These are phyloP conservation scores for Hypoxylon sp. DNA, from an alignment of 2,329 filamentous ascomycete genomes.

Conservation along the genomic window DNA sequence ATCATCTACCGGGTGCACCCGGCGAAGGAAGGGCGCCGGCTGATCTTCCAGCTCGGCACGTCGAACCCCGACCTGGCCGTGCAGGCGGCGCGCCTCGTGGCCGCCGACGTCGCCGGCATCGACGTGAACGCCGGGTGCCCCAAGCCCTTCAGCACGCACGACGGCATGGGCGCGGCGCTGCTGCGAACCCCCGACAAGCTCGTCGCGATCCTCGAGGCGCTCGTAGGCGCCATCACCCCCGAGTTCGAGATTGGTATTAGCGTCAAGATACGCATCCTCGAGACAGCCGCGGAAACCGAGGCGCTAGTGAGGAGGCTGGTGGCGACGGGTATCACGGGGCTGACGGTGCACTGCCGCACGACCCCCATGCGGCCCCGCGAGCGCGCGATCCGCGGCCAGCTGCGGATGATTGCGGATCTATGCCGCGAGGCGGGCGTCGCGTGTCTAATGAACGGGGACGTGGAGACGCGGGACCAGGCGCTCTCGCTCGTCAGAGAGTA, in stretches of 20 bases:
- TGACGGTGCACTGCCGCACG: slow-evolving; percentile 96
- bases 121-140: slow-evolving; percentile 99
- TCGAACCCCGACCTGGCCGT: slow-evolving; percentile 86
- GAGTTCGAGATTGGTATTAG: slow-evolving; percentile 91
- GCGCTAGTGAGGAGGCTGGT: slow-evolving; percentile 81
- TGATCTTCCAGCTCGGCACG: slow-evolving; percentile 95
- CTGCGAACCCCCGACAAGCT: slow-evolving; percentile 87
- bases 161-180: slow-evolving; percentile 95
- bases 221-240: slow-evolving; percentile 81
- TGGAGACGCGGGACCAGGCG: slow-evolving; percentile 79
- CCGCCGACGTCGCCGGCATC: slow-evolving; percentile 89
- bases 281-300: slow-evolving; percentile 80
- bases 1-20: slow-evolving; percentile 89
- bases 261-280: slow-evolving; percentile 93
- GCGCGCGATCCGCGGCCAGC: slow-evolving; percentile 84
- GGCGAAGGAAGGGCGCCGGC: slow-evolving; percentile 75
- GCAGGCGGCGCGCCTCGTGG: slow-evolving; percentile 84
- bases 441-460: slow-evolving; percentile 96
- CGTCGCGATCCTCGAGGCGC: slow-evolving; percentile 81
- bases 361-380: slow-evolving; percentile 95
- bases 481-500: slow-evolving; percentile 78
- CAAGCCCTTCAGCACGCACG: slow-evolving; percentile 92
- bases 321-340: slow-evolving; percentile 87
- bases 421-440: slow-evolving; percentile 89
- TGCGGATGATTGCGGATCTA: slow-evolving; percentile 83